Conservation (phyloP, 352 stramenopile species). For the Hyaloperonospora brassicae region DNA sequence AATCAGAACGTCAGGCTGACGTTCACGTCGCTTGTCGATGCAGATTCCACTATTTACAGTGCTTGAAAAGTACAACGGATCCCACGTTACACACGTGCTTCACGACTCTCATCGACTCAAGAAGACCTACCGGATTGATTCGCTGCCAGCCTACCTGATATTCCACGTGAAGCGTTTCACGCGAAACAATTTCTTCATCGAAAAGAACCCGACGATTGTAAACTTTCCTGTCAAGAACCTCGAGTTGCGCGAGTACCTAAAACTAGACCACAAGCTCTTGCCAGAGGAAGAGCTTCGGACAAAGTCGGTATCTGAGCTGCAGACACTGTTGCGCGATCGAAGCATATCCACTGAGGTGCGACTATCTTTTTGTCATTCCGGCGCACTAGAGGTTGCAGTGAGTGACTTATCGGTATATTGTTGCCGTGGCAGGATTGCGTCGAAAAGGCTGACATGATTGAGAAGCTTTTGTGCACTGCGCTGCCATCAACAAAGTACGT, state of each 20-base stretch:
- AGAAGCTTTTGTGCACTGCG: conserved; percentile 44
- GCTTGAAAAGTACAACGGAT: conserved; percentile 96
- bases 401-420: background rate
- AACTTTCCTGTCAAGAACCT: conserved; percentile 99
- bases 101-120: conserved; percentile 74
- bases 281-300: conserved; percentile 46
- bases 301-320: conserved; percentile 61
- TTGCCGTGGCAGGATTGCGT: conserved; percentile 49
- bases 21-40: background rate
- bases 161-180: conserved; percentile 97
- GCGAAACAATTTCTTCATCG: conserved; percentile 95
- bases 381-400: background rate
- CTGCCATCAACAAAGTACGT: conserved; percentile 60
- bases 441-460: conserved; percentile 71
- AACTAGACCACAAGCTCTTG: conserved; percentile 38
- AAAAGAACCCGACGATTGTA: conserved; percentile 99
- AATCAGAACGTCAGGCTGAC: background rate
- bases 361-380: background rate
- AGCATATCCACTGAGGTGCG: conserved; percentile 40
- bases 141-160: conserved; percentile 93
- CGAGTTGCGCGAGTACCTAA: conserved; percentile 89
- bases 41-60: conserved; percentile 95
- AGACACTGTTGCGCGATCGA: conserved; percentile 43
- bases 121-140: conserved; percentile 90
- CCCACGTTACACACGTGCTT: conserved; percentile 66